Base-by-base conservation (phyloP, 345 rosid species). In the Eutrema japonicum region DNA sequence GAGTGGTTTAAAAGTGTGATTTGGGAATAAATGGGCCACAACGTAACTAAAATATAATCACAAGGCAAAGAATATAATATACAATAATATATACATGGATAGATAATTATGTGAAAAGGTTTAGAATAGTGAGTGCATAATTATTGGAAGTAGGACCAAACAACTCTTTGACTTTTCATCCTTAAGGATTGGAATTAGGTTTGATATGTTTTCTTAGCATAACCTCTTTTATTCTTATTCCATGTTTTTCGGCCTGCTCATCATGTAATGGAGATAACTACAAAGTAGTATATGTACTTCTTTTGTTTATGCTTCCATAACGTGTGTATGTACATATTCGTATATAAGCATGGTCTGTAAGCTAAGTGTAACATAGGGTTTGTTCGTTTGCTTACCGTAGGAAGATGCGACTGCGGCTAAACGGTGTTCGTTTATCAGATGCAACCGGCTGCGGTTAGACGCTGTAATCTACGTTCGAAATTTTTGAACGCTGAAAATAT, bases 161-260 rank as follows among this genome's bases (percentile, higher is more conserved):
- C 47, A 64, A 49, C 74, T 48, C 64, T 83, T 22, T 84, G 90
- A 84, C 90, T 78, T 83, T 75, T 73, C n/a, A 73, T 55, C 66
- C 62, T 42, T 50, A 46, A 69, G 68, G 46, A 70, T 72, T 76
- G 80, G 73, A 56, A 58, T 76, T 81, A 50, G 41, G 42, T 47
- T 46, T 64, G 52, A 46, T 64, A 14, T 78, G 62, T 54, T 73
- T 82, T 68, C 55, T 73, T 82, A 75, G 12, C 46, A 12, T 67
- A 65, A 57, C 35, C 62, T 41, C 36, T 42, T 60, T 13, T 18
- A 62, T 16, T 38, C 30, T 55, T 38, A 68, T 68, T 68, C 36
- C 55, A 18, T 36, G 26, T 45, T 54, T 18, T 41, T 66, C 32
- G 45, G 54, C 35, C 45, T 53, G 36, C 47, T 51, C 71, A 5